phyloP scores from a whole-genome alignment of 768 basidiomycete species.

The Mycena latifolia region DNA sequence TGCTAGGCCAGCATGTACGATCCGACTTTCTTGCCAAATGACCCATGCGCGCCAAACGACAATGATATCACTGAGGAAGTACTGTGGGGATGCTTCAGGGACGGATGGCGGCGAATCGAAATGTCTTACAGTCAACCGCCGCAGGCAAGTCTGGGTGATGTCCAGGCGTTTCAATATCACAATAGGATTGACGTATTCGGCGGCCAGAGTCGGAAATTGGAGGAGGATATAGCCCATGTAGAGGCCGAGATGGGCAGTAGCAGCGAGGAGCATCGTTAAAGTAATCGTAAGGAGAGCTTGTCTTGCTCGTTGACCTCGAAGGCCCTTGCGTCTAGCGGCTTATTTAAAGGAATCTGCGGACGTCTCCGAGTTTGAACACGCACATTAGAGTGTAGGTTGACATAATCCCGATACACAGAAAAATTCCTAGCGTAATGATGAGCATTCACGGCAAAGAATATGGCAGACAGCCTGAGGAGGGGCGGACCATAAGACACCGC shows the following conservation, averaged over 20 bases:
- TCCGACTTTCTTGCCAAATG: slow-evolving; percentile 32
- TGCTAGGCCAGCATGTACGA: slow-evolving; percentile 28
- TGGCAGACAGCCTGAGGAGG: too few species aligned
- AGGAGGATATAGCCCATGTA: slow-evolving; percentile 20
- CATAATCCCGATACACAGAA: slow-evolving; percentile 22
- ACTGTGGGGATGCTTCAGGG: slow-evolving; percentile 3
- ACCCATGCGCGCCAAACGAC: slow-evolving; percentile 38
- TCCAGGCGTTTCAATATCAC: slow-evolving; percentile 9
- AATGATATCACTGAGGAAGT: slow-evolving; percentile 36
- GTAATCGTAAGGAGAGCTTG: slow-evolving; percentile 26
- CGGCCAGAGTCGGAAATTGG: slow-evolving; percentile 28
- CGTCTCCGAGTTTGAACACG: neutral
- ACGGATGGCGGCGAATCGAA: neutral
- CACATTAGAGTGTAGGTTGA: slow-evolving; percentile 28
- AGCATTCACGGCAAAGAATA: neutral
- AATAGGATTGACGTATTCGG: slow-evolving; percentile 23
- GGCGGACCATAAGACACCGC: slow-evolving; percentile 30
- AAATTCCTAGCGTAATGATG: slow-evolving; percentile 12
- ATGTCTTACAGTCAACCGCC: slow-evolving; percentile 19
- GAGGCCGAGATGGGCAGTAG: slow-evolving; percentile 28
- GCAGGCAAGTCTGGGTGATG: slow-evolving; percentile 24
- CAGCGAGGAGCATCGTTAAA: slow-evolving; percentile 25
- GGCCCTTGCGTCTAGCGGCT: slow-evolving; percentile 24
- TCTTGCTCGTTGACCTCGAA: slow-evolving; percentile 23
- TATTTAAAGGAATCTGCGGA: neutral